Evolutionary conservation across 805 yeast genomes (phyloP), one percentile per base, ranked within the genome.

Genomic region (Myxozyma neotropica): DNA sequence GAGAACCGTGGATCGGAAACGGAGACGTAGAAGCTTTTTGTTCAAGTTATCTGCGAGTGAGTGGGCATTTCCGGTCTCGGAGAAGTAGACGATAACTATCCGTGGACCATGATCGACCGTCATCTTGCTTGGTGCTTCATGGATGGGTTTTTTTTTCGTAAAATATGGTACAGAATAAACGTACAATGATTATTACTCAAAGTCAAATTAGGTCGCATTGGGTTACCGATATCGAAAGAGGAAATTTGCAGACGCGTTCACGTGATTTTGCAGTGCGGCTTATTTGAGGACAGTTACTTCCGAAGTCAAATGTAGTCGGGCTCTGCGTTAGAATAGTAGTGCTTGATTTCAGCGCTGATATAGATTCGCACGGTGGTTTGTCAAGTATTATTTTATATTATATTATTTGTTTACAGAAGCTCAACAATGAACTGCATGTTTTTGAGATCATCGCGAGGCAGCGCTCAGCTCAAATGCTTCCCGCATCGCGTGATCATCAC

Each of bases 31-130:
- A 48, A 88, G 78, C 42, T 78, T 76, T 57, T 80, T 77, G 17
- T 83, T 79, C 24, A 92, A 74, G 33, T 83, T 78, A 42, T 80
- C 79, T 0, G 97, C 96, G 69, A 83, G 86, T 68, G 93, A 97
- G 68, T 87, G 88, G 0, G 96, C 81, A 69, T 88, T 92, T 0
- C 97, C 98, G 0, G 97, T 89, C 70, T 92, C 98, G 1, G 96
- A 86, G 0, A 97, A 97, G 72, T 87, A 92, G 0, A 94, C 75
- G 4, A 94, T 82, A 19, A 84, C 83, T 10, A 88, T 76, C 35
- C 72, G 68, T 53, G 59, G 64, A 2, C 59, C 62, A 29, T 47
- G 53, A 13, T 48, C 53, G 4, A 38, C 23, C 7, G 21, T 38
- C 42, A 38, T 38, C 17, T 35, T n/a, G 38, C n/a, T n/a, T 3